Evolutionary conservation across 202 grass and related monocot species (phyloP), one percentile per base, ranked within the genome.

Genomic region (Carex sylvatica): DNA sequence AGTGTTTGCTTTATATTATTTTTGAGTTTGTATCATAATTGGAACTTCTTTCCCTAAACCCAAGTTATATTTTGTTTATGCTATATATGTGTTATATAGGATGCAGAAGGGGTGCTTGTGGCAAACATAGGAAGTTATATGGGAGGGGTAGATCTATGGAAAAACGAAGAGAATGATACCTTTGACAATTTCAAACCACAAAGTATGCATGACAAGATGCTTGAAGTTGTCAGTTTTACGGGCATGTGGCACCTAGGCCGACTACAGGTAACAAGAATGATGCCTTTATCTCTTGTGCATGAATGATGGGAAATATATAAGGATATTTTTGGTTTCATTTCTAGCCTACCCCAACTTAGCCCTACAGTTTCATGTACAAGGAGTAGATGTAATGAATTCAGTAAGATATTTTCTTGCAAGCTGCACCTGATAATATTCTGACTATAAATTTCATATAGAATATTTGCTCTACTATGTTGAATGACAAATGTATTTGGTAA

Each of bases 131-230:
- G 86, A 69, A 99, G 96, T 74, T 99, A 99, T 81, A 95, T 99
- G 96, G 96, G 91, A 87, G 96, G 96, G 14, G 96, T 95, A 83
- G 92, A 99, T 86, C 74, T 99, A 40, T 99, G 92, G 96, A 89
- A 99, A 80, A 93, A 95, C n/a, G 91, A 99, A 62, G 92, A 98
- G 78, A 67, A 82, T 35, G 93, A 93, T 83, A 40, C 47, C 22
- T 91, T 82, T 10, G 89, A 95, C 52, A 80, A 65, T 86, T 95
- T 91, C 77, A 86, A 83, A 70, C 89, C 90, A 69, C 92, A 95
- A 49, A 95, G 87, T 23, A 98, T 95, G 95, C 95, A 98, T 82
- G 95, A 98, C 80, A 93, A 87, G 86, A 95, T 91, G 92, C 82
- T 98, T 60, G 95, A 98, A 88, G 91, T 95, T 74, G 95, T 98